These are phyloP conservation scores for Pythium aphanidermatum DNA, from an alignment of 352 stramenopile genomes.

Conservation along the genomic window DNA sequence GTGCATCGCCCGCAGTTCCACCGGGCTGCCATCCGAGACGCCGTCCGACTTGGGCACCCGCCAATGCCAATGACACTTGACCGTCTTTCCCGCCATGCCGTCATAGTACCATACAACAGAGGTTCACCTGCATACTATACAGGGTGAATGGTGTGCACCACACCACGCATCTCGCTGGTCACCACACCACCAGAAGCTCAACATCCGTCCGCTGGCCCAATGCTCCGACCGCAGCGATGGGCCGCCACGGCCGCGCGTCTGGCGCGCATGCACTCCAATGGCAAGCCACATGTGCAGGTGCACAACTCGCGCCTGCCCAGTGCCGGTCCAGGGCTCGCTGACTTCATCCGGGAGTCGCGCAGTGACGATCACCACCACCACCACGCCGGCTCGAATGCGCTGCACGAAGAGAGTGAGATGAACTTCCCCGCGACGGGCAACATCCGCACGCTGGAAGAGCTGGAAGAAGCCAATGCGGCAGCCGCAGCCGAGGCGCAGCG, in stretches of 20 bases:
- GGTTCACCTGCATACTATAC: constrained; percentile 2
- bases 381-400: constrained; percentile 13
- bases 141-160: constrained; percentile 7
- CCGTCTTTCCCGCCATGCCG: neutral
- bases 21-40: constrained; percentile 2
- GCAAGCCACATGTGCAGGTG: constrained; percentile 28
- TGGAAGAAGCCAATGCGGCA: constrained; percentile 24
- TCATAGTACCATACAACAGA: neutral
- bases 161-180: neutral
- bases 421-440: constrained; percentile 45
- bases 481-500: neutral
- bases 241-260: constrained; percentile 5
- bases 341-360: constrained; percentile 65
- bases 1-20: constrained; percentile 75
- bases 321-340: constrained; percentile 46
- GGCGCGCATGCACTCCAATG: constrained; percentile 25
- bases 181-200: constrained; percentile 13
- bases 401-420: constrained; percentile 60
- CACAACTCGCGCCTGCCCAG: constrained; percentile 31
- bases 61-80: constrained; percentile 1
- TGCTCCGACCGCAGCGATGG: constrained; percentile 15
- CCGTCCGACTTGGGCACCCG: neutral
- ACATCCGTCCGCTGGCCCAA: too few species aligned
- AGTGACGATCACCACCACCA: constrained; percentile 21
- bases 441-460: constrained; percentile 54